Base-by-base conservation (phyloP, 2,329 filamentous ascomycete genomes). In the Onygenales sp. region DNA sequence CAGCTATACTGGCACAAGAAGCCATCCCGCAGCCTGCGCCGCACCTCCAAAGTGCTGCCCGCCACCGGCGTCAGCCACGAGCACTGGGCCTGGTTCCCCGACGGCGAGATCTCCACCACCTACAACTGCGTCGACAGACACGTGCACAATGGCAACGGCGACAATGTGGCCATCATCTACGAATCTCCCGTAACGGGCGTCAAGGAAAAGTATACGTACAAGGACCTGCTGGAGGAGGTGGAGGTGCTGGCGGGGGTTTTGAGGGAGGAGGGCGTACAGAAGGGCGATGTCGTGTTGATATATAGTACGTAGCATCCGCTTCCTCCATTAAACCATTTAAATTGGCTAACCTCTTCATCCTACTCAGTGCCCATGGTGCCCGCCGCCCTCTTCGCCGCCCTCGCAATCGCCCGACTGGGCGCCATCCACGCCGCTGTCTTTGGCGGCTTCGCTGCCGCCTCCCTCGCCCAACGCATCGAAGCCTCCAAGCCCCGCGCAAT, bases 111-210 rank as follows among this genome's bases (percentile, higher is more conserved):
- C 61, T 93, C 87, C 41, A 95, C 89, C 0, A 89, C 87, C 60
- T 95, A 89, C 75, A 97, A 96, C 68, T 94, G 89, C 66, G 75
- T 96, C 11, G 90, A 95, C 69, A 79, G 91, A 11, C 91, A 96
- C 70, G 89, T 96, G n/a, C 73, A 80, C 38, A 82, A 81, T 5
- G 89, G 91, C n/a, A 76, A 84, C 59, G 90, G 90, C 11, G 78
- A 85, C 45, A 73, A 79, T 49, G 77, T 84, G 0, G 92, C 91
- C 21, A 86, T 97, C 54, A 82, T 87, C 61, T 96, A 87, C 78
- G 91, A 96, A 67, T 92, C 86, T 59, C 89, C 91, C 2, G 90
- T 95, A 8, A 89, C 88, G 1, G 77, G 78, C 2, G 78, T 77
- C 7, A 89, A 90, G 68, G 78, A 85, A 69, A 82, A 77, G 52